Conservation (phyloP, 441 rosid species). For the Geranium incanum region DNA sequence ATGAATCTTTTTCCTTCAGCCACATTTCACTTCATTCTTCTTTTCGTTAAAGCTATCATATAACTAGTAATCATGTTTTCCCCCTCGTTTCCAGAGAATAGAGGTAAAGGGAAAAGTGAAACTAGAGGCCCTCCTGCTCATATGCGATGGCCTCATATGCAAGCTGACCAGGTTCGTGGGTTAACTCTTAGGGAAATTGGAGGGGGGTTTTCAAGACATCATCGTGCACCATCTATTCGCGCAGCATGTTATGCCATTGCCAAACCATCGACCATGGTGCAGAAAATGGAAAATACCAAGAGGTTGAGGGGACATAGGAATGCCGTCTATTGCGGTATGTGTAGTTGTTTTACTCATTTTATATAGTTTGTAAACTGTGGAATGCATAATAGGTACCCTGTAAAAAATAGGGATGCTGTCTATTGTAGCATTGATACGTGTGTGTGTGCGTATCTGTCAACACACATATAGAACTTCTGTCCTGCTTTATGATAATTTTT, state of each 20-base stretch:
- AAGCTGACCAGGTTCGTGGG: slow-evolving; percentile 85
- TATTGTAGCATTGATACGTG: no score
- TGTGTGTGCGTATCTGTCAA: no score
- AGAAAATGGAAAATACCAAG: slow-evolving; percentile 90
- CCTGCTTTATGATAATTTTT: no score
- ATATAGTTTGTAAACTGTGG: slow-evolving; percentile 6
- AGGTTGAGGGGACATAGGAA: slow-evolving; percentile 88
- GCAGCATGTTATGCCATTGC: slow-evolving; percentile 89
- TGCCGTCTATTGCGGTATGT: slow-evolving; percentile 96
- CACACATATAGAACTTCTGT: no score
- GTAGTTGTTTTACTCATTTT: slow-evolving; percentile 22
- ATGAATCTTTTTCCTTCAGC: background rate
- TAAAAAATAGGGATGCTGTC: background rate
- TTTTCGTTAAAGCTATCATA: background rate
- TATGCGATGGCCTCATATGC: slow-evolving; percentile 96
- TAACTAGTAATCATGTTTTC: background rate
- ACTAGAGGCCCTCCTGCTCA: slow-evolving; percentile 42
- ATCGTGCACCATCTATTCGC: slow-evolving; percentile 88
- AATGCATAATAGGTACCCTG: background rate
- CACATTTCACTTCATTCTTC: background rate
- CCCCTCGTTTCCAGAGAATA: slow-evolving; percentile 38
- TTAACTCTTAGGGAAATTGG: slow-evolving; percentile 90
- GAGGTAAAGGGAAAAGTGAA: slow-evolving; percentile 31
- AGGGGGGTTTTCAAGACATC: slow-evolving; percentile 94
- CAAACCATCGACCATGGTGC: slow-evolving; percentile 86